Evolutionary conservation across 75 land plant genomes (phyloP).

Genomic region (Cunninghamia lanceolata): DNA sequence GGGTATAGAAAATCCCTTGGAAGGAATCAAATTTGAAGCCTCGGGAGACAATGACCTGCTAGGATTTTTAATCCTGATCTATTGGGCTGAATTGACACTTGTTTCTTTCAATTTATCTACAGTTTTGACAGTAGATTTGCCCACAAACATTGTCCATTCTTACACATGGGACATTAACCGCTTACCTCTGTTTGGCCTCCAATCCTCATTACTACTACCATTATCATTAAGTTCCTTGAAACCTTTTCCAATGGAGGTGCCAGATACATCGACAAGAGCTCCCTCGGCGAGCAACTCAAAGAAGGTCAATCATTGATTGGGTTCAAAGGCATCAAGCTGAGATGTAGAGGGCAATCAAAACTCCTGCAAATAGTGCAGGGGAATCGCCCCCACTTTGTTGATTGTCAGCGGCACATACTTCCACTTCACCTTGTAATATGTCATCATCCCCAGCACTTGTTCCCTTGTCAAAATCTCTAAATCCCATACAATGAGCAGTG

Average conservation of each 20-base stretch:
- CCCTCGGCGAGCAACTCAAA: no score
- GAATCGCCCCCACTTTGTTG: no score
- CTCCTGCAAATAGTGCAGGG: no score
- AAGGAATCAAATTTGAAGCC: not conserved
- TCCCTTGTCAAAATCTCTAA: conserved; percentile 39
- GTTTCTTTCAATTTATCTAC: conserved; percentile 14
- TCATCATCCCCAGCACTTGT: conserved; percentile 51
- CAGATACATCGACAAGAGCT: no score
- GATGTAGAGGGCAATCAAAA: no score
- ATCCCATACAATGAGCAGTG: conserved; percentile 27
- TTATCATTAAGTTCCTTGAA: not conserved
- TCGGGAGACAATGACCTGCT: not conserved
- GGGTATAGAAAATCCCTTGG: not conserved
- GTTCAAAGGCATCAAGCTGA: no score
- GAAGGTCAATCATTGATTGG: no score
- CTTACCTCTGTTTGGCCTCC: not conserved
- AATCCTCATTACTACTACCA: not conserved
- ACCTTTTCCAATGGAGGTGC: no score
- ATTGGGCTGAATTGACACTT: conserved; percentile 1
- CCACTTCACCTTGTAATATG: conserved; percentile 37
- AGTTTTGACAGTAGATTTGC: conserved; percentile 10
- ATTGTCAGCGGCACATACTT: no score
- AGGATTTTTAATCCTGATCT: not conserved
- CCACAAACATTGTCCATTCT: not conserved
- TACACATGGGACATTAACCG: conserved; percentile 8